These are phyloP conservation scores for Trichaptum fuscoviolaceum DNA, from an alignment of 768 basidiomycete genomes.

Conservation along the genomic window DNA sequence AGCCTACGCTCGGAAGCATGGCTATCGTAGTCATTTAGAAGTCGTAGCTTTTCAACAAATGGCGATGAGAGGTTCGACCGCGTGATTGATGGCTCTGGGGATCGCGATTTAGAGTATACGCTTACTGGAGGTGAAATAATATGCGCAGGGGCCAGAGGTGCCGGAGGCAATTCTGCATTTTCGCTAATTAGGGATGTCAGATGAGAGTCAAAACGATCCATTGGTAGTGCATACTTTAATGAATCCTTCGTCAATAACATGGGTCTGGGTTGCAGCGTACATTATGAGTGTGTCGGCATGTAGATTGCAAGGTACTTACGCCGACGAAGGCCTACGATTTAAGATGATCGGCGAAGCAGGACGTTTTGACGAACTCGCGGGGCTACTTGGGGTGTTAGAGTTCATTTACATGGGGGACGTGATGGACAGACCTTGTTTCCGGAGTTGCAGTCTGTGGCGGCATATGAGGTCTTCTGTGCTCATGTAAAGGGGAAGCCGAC, in stretches of 20 bases:
- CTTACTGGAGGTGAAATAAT: conserved; percentile 3
- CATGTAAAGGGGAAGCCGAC: background rate
- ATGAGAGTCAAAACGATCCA: background rate
- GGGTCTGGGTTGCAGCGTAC: background rate
- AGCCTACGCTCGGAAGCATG: background rate
- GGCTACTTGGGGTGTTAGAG: background rate
- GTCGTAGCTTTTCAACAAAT: conserved; percentile 2
- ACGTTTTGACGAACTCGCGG: background rate
- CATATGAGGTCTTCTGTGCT: background rate
- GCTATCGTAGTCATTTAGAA: background rate
- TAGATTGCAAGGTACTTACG: background rate
- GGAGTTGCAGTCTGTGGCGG: background rate
- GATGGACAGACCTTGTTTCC: conserved; percentile 2
- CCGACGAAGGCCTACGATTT: background rate
- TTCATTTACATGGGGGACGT: background rate
- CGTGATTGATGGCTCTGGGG: background rate
- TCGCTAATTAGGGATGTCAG: background rate
- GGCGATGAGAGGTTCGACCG: conserved; percentile 2
- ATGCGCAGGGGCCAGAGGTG: conserved; percentile 2
- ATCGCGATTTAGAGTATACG: conserved; percentile 1
- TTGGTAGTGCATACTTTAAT: background rate
- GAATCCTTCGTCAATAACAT: background rate
- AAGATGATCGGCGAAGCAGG: background rate
- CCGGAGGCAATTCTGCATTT: background rate
- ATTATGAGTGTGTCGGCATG: background rate